Evolutionary conservation across 176 grass and related monocot species (phyloP).

Genomic region (Secale cereale): DNA sequence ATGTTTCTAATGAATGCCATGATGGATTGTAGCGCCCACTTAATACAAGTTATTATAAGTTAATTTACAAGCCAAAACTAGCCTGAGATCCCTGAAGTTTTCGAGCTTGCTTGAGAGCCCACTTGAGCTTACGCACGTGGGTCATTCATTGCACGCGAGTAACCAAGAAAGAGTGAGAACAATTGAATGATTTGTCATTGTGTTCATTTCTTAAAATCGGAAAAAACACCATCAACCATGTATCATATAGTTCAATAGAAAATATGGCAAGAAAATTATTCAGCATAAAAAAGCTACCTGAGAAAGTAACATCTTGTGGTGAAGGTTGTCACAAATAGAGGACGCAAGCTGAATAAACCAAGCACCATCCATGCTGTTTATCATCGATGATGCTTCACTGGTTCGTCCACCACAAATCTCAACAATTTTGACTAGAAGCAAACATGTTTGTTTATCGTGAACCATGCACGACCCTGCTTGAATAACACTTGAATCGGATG

Average conservation of each 20-base stretch:
- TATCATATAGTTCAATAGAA: not conserved
- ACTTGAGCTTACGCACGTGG: too few species aligned
- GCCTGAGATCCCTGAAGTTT: not conserved
- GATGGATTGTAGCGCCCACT: not conserved
- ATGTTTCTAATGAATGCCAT: not conserved
- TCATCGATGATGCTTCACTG: not conserved
- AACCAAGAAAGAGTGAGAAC: not conserved
- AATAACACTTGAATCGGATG: not conserved
- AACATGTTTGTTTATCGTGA: constrained; percentile 36
- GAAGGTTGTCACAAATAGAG: constrained; percentile 37
- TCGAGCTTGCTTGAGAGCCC: too few species aligned
- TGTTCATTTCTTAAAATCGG: not conserved
- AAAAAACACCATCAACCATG: not conserved
- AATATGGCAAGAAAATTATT: not conserved
- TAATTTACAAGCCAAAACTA: not conserved
- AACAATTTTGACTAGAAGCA: constrained; percentile 55
- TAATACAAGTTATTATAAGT: not conserved
- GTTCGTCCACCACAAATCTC: constrained; percentile 67
- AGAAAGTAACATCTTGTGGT: constrained; percentile 3
- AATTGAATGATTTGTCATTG: not conserved
- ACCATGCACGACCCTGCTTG: not conserved
- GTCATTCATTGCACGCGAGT: too few species aligned
- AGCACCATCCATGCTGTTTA: not conserved
- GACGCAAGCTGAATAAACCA: constrained; percentile 40
- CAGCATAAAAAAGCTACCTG: constrained; percentile 21